Evolutionary conservation across 164 flowering plant species (phyloP).

Genomic region (Dillenia suffruticosa): DNA sequence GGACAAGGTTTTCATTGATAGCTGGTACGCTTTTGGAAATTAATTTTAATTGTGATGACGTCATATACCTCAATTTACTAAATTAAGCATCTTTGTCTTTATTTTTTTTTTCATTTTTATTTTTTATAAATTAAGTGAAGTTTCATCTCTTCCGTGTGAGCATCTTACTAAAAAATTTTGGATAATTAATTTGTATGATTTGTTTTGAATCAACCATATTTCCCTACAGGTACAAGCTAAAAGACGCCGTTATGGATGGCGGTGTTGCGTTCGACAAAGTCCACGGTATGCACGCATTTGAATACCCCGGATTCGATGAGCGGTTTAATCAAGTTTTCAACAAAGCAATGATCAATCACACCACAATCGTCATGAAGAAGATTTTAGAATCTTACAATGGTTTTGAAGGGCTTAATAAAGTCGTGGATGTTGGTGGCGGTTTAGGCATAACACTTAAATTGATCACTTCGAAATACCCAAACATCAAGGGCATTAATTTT

Average conservation of each 20-base stretch:
- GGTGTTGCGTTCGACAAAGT: slow-evolving; percentile 84
- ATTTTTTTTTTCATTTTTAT: too few species aligned
- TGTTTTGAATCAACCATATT: too few species aligned
- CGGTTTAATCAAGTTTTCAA: slow-evolving; percentile 85
- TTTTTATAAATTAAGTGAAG: too few species aligned
- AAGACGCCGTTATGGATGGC: slow-evolving; percentile 84
- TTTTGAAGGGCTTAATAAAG: slow-evolving; percentile 51
- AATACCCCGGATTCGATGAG: slow-evolving; percentile 64
- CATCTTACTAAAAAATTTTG: too few species aligned
- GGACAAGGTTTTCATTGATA: background rate
- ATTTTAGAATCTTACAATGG: slow-evolving; percentile 65
- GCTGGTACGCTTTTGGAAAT: background rate
- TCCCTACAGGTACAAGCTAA: slow-evolving; percentile 58
- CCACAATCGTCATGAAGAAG: slow-evolving; percentile 73
- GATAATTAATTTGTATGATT: too few species aligned
- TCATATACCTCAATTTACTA: too few species aligned
- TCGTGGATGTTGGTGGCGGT: slow-evolving; percentile 93
- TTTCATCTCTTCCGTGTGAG: too few species aligned
- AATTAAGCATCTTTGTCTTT: too few species aligned
- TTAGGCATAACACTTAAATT: slow-evolving; percentile 58
- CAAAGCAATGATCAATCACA: slow-evolving; percentile 69
- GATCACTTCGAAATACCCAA: slow-evolving; percentile 66
- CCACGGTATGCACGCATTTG: slow-evolving; percentile 72
- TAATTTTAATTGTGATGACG: too few species aligned
- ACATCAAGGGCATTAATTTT: slow-evolving; percentile 71